Evolutionary conservation across 768 basidiomycete species (phyloP).

Genomic region (Xerocomus spinulosus): DNA sequence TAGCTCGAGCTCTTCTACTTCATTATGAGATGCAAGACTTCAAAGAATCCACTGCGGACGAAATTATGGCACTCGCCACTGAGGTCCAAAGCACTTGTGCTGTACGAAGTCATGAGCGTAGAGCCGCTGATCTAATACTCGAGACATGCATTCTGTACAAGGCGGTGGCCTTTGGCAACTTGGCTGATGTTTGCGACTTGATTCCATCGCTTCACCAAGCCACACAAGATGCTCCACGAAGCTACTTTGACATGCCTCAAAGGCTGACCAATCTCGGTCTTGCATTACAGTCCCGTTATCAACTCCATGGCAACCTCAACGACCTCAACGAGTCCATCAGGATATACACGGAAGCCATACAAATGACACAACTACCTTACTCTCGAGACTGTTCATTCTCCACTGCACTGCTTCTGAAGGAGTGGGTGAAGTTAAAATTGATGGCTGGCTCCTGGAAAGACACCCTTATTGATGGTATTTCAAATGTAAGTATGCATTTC

Average conservation of each 20-base stretch:
- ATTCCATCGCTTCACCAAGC: neutral
- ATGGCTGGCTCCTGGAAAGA: no score
- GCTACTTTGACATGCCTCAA: conserved; percentile 4
- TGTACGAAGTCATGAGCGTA: neutral
- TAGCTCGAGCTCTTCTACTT: conserved; percentile 2
- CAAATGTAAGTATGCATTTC: no score
- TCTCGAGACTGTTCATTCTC: no score
- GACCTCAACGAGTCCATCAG: conserved; percentile 18
- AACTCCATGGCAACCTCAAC: neutral
- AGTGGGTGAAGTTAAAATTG: no score
- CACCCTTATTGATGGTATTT: no score
- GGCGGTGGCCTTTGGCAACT: neutral
- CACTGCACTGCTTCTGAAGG: no score
- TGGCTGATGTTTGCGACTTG: neutral
- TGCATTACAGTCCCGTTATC: conserved; percentile 5
- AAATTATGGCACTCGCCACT: neutral
- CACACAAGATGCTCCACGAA: neutral
- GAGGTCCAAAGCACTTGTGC: neutral
- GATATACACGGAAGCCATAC: neutral
- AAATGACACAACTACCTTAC: no score
- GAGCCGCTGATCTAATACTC: neutral
- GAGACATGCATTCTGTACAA: neutral
- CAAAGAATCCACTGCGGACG: neutral
- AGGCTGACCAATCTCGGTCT: conserved; percentile 13
- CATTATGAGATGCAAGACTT: neutral